A percentile compares a stretch with the other conserved stretches of the same genome.
phyloP scores from a whole-genome alignment of 1,139 yeast genomes.

The Kluyveromyces sp. region DNA sequence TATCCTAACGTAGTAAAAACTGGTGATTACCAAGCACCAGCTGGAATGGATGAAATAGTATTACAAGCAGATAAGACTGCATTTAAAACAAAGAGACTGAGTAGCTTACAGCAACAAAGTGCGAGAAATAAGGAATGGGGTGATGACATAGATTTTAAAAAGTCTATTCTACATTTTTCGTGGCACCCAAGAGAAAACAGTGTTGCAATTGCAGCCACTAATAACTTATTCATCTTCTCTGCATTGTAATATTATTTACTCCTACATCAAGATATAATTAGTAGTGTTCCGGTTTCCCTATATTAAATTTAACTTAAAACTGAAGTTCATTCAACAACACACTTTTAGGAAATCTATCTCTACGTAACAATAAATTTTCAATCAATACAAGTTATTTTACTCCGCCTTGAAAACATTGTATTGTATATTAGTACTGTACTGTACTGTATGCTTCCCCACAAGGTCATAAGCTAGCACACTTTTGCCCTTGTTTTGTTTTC shows the following conservation, averaged over 20 bases:
- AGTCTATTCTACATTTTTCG: conserved; percentile 88
- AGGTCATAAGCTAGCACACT: no score
- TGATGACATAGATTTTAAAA: conserved; percentile 87
- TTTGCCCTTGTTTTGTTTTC: no score
- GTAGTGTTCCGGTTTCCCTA: neutral
- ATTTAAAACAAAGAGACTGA: conserved; percentile 45
- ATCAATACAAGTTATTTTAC: no score
- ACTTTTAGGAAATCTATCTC: no score
- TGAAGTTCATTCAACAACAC: neutral
- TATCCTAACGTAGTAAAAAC: conserved; percentile 69
- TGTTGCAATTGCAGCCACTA: conserved; percentile 97
- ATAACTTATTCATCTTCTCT: conserved; percentile 77
- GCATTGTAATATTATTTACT: conserved; percentile 37
- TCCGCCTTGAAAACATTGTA: no score
- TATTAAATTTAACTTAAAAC: conserved; percentile 1
- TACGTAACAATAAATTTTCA: no score
- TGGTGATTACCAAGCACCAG: conserved; percentile 14
- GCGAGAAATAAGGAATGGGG: conserved; percentile 50
- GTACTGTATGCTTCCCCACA: no score
- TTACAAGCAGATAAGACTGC: conserved; percentile 98
- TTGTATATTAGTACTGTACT: no score
- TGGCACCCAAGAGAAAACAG: conserved; percentile 98
- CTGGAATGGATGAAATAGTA: conserved; percentile 51
- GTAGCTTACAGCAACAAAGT: conserved; percentile 26
- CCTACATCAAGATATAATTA: conserved; percentile 1